Conservation (phyloP, 257 asterid genomes). For the Buddleja alternifolia region DNA sequence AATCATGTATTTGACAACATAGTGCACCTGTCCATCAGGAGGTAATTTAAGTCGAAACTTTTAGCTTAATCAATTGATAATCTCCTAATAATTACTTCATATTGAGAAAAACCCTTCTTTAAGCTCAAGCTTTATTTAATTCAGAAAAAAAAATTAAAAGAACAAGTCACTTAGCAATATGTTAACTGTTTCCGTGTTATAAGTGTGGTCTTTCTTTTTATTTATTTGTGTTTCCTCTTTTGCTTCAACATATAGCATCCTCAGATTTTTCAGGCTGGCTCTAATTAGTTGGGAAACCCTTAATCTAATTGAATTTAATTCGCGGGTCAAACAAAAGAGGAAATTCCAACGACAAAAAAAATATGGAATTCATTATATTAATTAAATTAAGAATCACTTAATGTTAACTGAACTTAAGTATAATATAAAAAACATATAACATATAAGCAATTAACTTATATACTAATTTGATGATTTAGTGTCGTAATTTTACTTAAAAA, state of each 20-base stretch:
- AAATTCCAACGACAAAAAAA: too few species aligned
- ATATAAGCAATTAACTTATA: too few species aligned
- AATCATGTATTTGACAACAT: slow-evolving; percentile 32
- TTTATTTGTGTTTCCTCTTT: slow-evolving; percentile 10
- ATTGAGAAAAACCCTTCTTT: too few species aligned
- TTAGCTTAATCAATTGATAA: slow-evolving; percentile 2
- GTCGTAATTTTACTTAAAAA: too few species aligned
- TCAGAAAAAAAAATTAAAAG: too few species aligned
- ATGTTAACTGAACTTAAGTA: too few species aligned
- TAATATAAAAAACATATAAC: too few species aligned
- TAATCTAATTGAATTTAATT: not conserved
- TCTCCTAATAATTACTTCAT: too few species aligned
- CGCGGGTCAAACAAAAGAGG: not conserved
- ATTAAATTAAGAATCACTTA: too few species aligned
- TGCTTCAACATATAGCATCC: slow-evolving; percentile 32
- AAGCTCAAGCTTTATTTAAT: too few species aligned
- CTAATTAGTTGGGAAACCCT: not conserved
- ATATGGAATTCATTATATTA: too few species aligned
- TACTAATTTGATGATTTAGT: too few species aligned
- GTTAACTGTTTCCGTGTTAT: slow-evolving; percentile 9
- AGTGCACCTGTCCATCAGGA: slow-evolving; percentile 22
- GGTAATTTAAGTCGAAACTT: slow-evolving; percentile 23
- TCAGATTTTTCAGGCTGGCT: slow-evolving; percentile 17
- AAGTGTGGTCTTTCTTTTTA: slow-evolving; percentile 1
- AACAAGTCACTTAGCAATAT: not conserved